Evolutionary conservation across 2,329 filamentous ascomycete species (phyloP).

Genomic region (Ophiostoma pallidulum): DNA sequence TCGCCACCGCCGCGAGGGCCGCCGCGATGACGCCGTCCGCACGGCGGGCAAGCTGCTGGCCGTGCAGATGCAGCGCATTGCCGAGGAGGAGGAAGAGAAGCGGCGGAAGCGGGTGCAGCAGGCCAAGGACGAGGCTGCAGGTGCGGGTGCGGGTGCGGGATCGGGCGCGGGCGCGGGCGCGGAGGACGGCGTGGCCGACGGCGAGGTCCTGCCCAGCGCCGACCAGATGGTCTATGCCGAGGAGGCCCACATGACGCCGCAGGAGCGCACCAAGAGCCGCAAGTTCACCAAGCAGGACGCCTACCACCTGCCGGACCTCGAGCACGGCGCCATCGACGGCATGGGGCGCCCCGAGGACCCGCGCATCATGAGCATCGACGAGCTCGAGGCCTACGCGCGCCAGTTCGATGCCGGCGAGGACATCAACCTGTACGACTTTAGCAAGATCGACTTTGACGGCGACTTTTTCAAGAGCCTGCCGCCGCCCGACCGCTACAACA

Average conservation of each 20-base stretch:
- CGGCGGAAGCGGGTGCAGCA: constrained; percentile 38
- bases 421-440: constrained; percentile 88
- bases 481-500: constrained; percentile 87
- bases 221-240: constrained; percentile 78
- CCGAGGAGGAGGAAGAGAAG: constrained; percentile 72
- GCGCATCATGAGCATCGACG: constrained; percentile 90
- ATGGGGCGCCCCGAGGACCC: constrained; percentile 91
- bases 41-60: constrained; percentile 89
- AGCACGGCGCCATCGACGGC: constrained; percentile 61
- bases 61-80: constrained; percentile 84
- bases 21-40: constrained; percentile 82
- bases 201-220: constrained; percentile 57
- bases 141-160: too few relatives aligned
- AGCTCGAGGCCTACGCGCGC: constrained; percentile 84
- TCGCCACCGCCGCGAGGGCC: constrained; percentile 72
- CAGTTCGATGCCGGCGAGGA: constrained; percentile 92
- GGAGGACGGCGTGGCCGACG: constrained; percentile 43
- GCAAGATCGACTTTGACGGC: constrained; percentile 95
- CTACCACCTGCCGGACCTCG: constrained; percentile 86
- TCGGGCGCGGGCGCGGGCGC: too few relatives aligned
- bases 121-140: constrained; percentile 22
- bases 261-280: constrained; percentile 64
- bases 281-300: constrained; percentile 87
- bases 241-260: constrained; percentile 71
- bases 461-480: constrained; percentile 91